Conservation (phyloP, 2,329 filamentous ascomycete genomes). For the Niveomyces coronatus region DNA sequence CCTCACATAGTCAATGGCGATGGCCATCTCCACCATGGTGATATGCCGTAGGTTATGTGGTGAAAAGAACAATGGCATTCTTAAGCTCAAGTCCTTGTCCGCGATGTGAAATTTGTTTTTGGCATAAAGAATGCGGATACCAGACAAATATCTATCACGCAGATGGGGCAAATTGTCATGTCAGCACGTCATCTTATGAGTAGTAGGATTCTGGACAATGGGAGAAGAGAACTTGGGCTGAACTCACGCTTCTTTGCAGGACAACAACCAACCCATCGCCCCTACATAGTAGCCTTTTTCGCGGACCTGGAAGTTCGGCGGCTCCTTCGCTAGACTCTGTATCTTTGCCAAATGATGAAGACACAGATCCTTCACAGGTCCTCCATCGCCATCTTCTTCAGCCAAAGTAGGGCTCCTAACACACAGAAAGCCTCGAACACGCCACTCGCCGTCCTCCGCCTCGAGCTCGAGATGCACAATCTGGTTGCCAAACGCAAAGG, state of each 20-base stretch:
- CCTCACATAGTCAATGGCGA: background rate
- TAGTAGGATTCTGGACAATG: too few species aligned
- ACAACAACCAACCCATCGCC: slow-evolving; percentile 1
- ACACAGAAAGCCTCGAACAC: background rate
- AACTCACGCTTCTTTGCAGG: slow-evolving; percentile 2
- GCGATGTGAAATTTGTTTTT: background rate
- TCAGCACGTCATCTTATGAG: background rate
- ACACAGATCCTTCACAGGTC: background rate
- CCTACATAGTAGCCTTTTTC: slow-evolving; percentile 2
- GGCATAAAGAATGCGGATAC: background rate
- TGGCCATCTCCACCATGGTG: background rate
- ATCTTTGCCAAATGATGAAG: background rate
- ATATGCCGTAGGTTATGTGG: background rate
- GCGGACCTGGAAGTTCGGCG: background rate
- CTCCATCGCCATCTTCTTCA: background rate
- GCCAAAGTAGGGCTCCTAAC: background rate
- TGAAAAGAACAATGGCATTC: background rate
- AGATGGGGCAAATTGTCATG: background rate
- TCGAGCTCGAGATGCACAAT: slow-evolving; percentile 1
- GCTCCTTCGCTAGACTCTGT: background rate
- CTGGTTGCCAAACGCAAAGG: slow-evolving; percentile 1
- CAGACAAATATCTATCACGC: background rate
- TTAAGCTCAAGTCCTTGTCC: background rate
- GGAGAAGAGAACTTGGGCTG: background rate
- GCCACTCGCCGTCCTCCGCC: background rate